These are phyloP conservation scores for Parachaetomium inaequale DNA, from an alignment of 495 filamentous ascomycete species.

Conservation along the genomic window DNA sequence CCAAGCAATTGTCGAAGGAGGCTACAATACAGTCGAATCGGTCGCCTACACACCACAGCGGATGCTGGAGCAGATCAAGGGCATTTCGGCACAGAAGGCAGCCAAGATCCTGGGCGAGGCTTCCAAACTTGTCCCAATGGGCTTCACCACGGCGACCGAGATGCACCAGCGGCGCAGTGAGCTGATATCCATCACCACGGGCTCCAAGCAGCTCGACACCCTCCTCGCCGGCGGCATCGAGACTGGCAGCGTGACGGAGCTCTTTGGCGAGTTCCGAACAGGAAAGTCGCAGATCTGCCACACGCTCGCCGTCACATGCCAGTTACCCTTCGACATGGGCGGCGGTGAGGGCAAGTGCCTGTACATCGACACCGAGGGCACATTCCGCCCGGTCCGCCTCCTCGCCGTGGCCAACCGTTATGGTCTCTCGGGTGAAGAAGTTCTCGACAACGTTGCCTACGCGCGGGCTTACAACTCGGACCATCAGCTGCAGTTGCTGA, in stretches of 20 bases:
- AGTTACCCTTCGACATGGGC: slow-evolving; percentile 97
- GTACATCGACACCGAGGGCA: slow-evolving; percentile 99
- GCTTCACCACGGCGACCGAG: slow-evolving; percentile 98
- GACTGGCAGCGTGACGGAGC: slow-evolving; percentile 96
- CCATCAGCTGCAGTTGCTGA: slow-evolving; percentile 90
- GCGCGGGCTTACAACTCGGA: slow-evolving; percentile 98
- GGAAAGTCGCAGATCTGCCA: slow-evolving; percentile 99
- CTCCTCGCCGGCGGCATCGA: slow-evolving; percentile 92
- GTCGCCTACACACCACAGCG: slow-evolving; percentile 92
- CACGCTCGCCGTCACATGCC: slow-evolving; percentile 96
- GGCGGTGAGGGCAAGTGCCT: slow-evolving; percentile 97
- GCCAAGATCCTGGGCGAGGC: slow-evolving; percentile 94
- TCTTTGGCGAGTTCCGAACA: slow-evolving; percentile 97
- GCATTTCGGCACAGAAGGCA: slow-evolving; percentile 95
- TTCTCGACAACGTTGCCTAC: slow-evolving; percentile 96
- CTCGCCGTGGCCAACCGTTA: slow-evolving; percentile 91
- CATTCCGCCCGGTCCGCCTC: slow-evolving; percentile 87
- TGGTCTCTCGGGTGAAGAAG: slow-evolving; percentile 91
- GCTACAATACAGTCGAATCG: slow-evolving; percentile 90
- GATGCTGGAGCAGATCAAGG: slow-evolving; percentile 88
- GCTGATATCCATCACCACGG: slow-evolving; percentile 95
- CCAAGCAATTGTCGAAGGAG: slow-evolving; percentile 85
- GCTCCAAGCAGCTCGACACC: slow-evolving; percentile 94
- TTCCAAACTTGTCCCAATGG: slow-evolving; percentile 94
- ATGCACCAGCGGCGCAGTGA: slow-evolving; percentile 97